phyloP scores from a whole-genome alignment of 129 eudicot species.

The Deinandra increscens region DNA sequence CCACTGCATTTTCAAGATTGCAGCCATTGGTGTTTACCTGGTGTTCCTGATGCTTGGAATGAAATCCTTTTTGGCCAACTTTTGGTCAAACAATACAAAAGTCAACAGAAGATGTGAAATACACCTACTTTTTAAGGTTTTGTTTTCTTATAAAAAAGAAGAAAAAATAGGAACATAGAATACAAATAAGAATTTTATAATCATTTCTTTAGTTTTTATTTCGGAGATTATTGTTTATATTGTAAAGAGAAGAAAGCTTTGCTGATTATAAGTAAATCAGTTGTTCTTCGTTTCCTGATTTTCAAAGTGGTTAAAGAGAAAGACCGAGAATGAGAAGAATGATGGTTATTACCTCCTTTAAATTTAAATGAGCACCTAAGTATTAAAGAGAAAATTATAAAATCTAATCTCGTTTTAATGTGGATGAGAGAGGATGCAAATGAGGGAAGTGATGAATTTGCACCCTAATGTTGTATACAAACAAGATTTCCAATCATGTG shows the following conservation, averaged over 20 bases:
- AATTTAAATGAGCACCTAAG: too few relatives aligned
- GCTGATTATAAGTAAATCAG: not conserved
- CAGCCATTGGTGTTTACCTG: slow-evolving; percentile 99
- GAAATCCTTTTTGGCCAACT: slow-evolving; percentile 76
- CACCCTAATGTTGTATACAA: too few relatives aligned
- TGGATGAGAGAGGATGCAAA: too few relatives aligned
- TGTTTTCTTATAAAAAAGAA: too few relatives aligned
- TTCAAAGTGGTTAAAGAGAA: not conserved
- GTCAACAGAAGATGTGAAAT: slow-evolving; percentile 46
- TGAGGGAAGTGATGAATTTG: too few relatives aligned
- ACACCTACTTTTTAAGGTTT: slow-evolving; percentile 8
- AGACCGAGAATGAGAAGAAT: too few relatives aligned
- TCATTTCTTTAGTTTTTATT: not conserved
- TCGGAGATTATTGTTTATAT: slow-evolving; percentile 27
- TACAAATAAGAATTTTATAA: slow-evolving; percentile 20
- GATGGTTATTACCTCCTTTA: too few relatives aligned
- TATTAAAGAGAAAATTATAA: too few relatives aligned
- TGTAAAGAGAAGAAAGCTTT: slow-evolving; percentile 32
- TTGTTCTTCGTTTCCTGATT: not conserved
- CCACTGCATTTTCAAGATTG: slow-evolving; percentile 69
- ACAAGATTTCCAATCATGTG: too few relatives aligned
- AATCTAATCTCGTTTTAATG: too few relatives aligned
- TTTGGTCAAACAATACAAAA: slow-evolving; percentile 52
- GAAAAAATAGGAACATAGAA: slow-evolving; percentile 17
- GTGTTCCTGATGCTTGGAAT: slow-evolving; percentile 97